A percentile compares a stretch with the other conserved stretches of the same genome.
Conservation (phyloP, 495 filamentous ascomycete genomes). For the Penicillium alfredii region DNA sequence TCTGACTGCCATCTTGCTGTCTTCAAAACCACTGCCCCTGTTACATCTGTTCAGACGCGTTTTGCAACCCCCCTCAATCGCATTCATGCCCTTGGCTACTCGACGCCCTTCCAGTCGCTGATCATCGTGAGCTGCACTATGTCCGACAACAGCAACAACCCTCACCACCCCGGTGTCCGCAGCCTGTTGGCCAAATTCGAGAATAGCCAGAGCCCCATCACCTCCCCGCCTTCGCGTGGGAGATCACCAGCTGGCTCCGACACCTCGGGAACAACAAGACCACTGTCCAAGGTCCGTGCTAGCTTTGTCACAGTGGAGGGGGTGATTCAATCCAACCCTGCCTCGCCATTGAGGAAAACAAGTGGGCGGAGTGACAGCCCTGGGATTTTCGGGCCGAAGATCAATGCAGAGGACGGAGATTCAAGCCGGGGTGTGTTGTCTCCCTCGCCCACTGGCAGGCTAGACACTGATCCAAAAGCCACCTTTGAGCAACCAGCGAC, state of each 20-base stretch:
- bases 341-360: constrained; percentile 32
- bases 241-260: constrained; percentile 58
- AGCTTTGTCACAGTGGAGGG: constrained; percentile 76
- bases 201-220: constrained; percentile 47
- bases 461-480: constrained; percentile 13
- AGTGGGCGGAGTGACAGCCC: constrained; percentile 31
- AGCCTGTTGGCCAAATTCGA: constrained; percentile 89
- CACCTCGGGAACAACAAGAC: constrained; percentile 45
- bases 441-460: constrained; percentile 19
- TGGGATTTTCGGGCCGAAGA: constrained; percentile 29
- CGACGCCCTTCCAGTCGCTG: constrained; percentile 1
- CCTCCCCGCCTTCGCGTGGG: constrained; percentile 65
- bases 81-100: constrained; percentile 15
- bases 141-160: constrained; percentile 39
- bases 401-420: constrained; percentile 31
- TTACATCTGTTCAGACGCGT: no score
- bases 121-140: constrained; percentile 29
- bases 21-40: neutral
- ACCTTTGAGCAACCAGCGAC: constrained; percentile 11
- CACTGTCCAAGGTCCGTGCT: constrained; percentile 71
- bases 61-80: constrained; percentile 12
- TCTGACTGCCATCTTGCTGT: no score
- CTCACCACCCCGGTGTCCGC: constrained; percentile 50
- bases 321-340: constrained; percentile 27
- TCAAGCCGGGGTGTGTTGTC: constrained; percentile 24